These are phyloP conservation scores for Agaricus subrufescens DNA, from an alignment of 768 basidiomycete genomes.

Conservation along the genomic window DNA sequence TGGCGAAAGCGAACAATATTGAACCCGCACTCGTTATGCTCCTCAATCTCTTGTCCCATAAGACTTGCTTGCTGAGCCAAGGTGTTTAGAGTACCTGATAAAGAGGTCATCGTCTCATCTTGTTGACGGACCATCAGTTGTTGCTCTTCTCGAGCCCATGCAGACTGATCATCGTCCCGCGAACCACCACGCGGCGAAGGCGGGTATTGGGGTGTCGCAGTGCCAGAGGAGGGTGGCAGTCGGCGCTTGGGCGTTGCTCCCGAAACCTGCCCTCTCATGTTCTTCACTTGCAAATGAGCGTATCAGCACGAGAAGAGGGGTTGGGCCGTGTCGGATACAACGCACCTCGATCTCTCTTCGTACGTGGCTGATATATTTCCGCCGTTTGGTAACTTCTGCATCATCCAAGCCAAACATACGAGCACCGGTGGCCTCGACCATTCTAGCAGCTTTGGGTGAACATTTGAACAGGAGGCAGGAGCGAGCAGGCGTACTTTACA, in stretches of 20 bases:
- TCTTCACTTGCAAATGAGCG: conserved; percentile 50
- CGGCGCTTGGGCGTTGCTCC: conserved; percentile 17
- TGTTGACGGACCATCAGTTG: conserved; percentile 89
- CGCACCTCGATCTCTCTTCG: conserved; percentile 76
- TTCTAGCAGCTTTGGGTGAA: conserved; percentile 36
- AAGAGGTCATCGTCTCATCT: conserved; percentile 84
- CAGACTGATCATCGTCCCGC: conserved; percentile 61
- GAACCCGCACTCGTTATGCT: conserved; percentile 77
- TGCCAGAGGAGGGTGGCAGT: conserved; percentile 14
- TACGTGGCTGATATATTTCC: conserved; percentile 73
- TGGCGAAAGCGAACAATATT: not conserved
- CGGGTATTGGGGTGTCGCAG: conserved; percentile 19
- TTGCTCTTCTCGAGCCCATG: conserved; percentile 86
- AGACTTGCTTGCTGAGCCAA: conserved; percentile 88
- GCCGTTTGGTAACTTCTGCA: conserved; percentile 67
- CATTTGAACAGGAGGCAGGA: not conserved
- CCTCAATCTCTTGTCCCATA: conserved; percentile 89
- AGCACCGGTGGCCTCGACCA: conserved; percentile 83
- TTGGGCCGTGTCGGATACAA: conserved; percentile 8
- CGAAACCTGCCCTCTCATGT: conserved; percentile 63
- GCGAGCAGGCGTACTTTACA: conserved; percentile 56
- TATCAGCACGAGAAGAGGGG: conserved; percentile 18
- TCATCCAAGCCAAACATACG: conserved; percentile 81
- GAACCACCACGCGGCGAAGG: conserved; percentile 20
- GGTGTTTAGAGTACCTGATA: conserved; percentile 80